These are phyloP conservation scores for Aspergillaceae sp. DNA, from an alignment of 2,329 filamentous ascomycete species.

Conservation along the genomic window DNA sequence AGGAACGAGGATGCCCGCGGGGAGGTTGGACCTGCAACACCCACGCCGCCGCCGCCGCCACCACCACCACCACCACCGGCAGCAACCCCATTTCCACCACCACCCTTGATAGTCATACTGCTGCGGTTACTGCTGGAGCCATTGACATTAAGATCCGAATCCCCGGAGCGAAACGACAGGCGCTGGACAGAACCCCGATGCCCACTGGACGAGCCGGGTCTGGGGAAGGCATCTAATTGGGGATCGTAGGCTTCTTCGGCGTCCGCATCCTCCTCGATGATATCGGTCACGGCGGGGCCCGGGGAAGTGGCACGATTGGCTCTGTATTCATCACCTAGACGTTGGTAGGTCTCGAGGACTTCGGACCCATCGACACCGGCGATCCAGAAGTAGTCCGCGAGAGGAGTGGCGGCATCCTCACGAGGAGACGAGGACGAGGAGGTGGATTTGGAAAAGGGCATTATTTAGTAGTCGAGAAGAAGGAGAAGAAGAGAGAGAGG, in stretches of 20 bases:
- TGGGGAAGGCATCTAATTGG: slow-evolving; percentile 26
- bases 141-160: slow-evolving; percentile 33
- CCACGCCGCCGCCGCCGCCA: slow-evolving; percentile 7
- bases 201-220: slow-evolving; percentile 29
- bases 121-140: slow-evolving; percentile 54
- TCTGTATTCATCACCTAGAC: slow-evolving; percentile 36
- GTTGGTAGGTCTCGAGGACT: slow-evolving; percentile 36
- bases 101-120: slow-evolving; percentile 51
- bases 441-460: background rate
- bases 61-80: background rate
- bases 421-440: slow-evolving; percentile 17
- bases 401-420: slow-evolving; percentile 43
- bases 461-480: background rate
- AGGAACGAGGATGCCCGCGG: slow-evolving; percentile 34
- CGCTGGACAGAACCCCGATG: slow-evolving; percentile 35
- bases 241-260: slow-evolving; percentile 44
- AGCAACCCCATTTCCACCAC: background rate
- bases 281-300: slow-evolving; percentile 42
- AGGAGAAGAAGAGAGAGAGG: background rate
- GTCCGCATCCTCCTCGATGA: slow-evolving; percentile 52
- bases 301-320: slow-evolving; percentile 26
- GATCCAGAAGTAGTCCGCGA: slow-evolving; percentile 62
- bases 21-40: slow-evolving; percentile 11
- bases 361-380: slow-evolving; percentile 41
- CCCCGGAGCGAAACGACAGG: slow-evolving; percentile 42